Base-by-base conservation (phyloP, 2,329 filamentous ascomycete genomes). In the Penicillium brevicompactum region DNA sequence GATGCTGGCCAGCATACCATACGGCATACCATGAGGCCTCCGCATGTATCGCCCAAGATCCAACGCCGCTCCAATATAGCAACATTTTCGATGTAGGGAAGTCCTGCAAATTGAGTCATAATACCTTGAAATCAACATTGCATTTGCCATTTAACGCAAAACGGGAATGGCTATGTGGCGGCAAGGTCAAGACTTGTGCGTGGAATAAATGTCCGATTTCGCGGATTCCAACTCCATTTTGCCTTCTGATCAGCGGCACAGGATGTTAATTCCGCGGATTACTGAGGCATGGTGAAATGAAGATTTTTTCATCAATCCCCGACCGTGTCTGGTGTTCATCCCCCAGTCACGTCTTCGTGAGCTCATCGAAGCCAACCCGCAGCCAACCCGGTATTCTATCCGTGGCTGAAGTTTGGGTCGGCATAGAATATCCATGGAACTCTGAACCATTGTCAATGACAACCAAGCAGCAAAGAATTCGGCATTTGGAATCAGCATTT, bases 131-230 rank as follows among this genome's bases (percentile, higher is more conserved):
- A 5, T 5, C 1, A 27, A 5, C 18, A 18, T 5, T 27, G 4
- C 8, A 8, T 5, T 27, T 8, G 8, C 24, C 5, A 8, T 27
- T 27, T 5, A 1, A 27, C 2, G 24, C 24, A 27, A 8, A 27
- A 4, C 24, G 24, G 8, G 24, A 5, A 8, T 27, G 11, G 16
- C 18, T 22, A 4, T 9, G 51, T 49, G 51, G 45, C 46, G 9
- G 38, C n/a, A 16, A 22, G 10, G 40, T 8, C 21, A 21, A 45
- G 22, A 44, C 47, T 40, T 30, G 37, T 45, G 40, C 14, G 30
- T 47, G 53, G 53, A 24, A 55, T 31, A 43, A 14, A 43, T 46
- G 46, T 52, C 53, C 53, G 53, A 55, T 24, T 43, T 43, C 42
- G 53, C 48, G 30, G 46, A 30, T 31, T 18, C 2, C 30, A 22